These are phyloP conservation scores for Colletotrichum godetiae DNA, from an alignment of 2,329 filamentous ascomycete species.

Conservation along the genomic window DNA sequence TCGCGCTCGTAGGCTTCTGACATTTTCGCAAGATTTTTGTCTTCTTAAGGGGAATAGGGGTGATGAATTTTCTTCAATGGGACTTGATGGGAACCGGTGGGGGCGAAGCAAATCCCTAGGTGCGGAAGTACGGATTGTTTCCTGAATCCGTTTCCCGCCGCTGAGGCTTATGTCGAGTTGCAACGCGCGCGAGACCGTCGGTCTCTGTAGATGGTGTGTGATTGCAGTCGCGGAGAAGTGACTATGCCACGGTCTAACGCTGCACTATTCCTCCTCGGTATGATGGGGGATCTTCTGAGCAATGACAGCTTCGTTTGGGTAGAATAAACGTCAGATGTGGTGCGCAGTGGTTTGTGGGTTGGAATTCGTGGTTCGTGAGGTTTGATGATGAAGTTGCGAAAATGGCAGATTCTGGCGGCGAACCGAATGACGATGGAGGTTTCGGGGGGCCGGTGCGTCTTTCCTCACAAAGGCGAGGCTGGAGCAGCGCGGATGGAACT, in stretches of 20 bases:
- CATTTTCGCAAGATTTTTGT: constrained; percentile 58
- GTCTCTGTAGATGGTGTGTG: background rate
- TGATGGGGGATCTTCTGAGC: background rate
- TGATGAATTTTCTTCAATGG: background rate
- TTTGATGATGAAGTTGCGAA: background rate
- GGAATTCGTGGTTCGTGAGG: background rate
- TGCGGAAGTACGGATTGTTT: background rate
- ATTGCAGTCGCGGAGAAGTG: background rate
- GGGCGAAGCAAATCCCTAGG: background rate
- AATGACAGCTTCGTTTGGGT: background rate
- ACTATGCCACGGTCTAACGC: background rate
- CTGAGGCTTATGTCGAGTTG: background rate
- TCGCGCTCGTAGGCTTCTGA: constrained; percentile 84
- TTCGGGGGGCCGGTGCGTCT: constrained; percentile 1
- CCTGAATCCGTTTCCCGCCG: background rate
- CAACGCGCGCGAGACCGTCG: background rate
- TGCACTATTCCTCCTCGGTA: background rate
- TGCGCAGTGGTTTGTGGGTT: background rate
- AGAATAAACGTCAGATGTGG: background rate
- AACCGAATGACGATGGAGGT: constrained; percentile 33
- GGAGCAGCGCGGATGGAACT: background rate
- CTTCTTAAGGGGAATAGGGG: background rate
- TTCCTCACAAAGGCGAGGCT: constrained; percentile 9
- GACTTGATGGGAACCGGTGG: background rate
- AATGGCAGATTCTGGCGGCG: constrained; percentile 14